phyloP scores from a whole-genome alignment of 2,329 filamentous ascomycete species.

The Talaromyces sp. region DNA sequence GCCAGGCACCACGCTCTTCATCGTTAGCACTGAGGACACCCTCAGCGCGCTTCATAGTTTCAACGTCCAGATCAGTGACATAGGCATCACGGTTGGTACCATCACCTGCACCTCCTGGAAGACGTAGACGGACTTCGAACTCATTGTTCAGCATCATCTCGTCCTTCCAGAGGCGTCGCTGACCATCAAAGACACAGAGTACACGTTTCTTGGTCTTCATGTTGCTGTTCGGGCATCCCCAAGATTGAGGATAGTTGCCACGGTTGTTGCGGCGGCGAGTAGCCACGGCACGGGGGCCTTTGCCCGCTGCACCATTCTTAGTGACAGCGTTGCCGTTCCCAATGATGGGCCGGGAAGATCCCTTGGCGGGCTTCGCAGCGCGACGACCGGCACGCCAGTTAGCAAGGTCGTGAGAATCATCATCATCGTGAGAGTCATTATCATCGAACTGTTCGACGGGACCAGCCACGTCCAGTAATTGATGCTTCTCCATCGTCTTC shows the following conservation, averaged over 20 bases:
- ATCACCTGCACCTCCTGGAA: slow-evolving; percentile 74
- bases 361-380: slow-evolving; percentile 52
- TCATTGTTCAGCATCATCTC: slow-evolving; percentile 98
- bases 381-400: slow-evolving; percentile 52
- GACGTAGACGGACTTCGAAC: slow-evolving; percentile 85
- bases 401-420: slow-evolving; percentile 54
- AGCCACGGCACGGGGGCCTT: slow-evolving; percentile 64
- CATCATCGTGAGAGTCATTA: slow-evolving; percentile 59
- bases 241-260: slow-evolving; percentile 89
- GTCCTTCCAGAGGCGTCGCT: slow-evolving; percentile 88
- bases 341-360: slow-evolving; percentile 56
- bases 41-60: slow-evolving; percentile 85
- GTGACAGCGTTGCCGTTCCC: slow-evolving; percentile 49
- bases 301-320: slow-evolving; percentile 69
- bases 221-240: slow-evolving; percentile 88
- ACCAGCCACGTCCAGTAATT: slow-evolving; percentile 53
- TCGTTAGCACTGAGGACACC: slow-evolving; percentile 78
- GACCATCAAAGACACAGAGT: slow-evolving; percentile 87
- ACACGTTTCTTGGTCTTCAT: slow-evolving; percentile 99
- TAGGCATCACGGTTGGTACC: slow-evolving; percentile 82
- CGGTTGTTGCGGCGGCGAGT: slow-evolving; percentile 84
- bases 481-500: slow-evolving; percentile 61
- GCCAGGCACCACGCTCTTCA: slow-evolving; percentile 85
- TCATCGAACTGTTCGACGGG: slow-evolving; percentile 54
- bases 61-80: slow-evolving; percentile 89